These are phyloP conservation scores for Plasmopara halstedii DNA, from an alignment of 352 stramenopile species.

Conservation along the genomic window DNA sequence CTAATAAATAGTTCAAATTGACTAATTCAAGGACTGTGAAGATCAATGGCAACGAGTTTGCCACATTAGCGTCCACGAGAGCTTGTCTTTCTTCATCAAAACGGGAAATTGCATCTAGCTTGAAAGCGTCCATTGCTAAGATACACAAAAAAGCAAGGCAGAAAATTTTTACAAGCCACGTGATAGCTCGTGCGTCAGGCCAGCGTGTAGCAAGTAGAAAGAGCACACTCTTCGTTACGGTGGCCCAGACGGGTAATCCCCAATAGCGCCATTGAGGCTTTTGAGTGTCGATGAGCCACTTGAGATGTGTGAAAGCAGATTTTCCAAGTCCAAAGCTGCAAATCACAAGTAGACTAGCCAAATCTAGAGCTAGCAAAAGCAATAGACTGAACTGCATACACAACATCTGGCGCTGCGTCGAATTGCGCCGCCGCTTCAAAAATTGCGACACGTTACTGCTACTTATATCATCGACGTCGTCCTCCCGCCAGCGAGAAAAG, in stretches of 20 bases:
- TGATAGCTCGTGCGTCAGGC: constrained; percentile 28
- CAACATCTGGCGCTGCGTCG: constrained; percentile 42
- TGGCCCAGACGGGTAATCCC: constrained; percentile 59
- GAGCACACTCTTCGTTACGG: constrained; percentile 48
- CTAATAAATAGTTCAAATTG: constrained; percentile 60
- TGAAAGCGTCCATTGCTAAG: constrained; percentile 67
- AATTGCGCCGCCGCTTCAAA: constrained; percentile 14
- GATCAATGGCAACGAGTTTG: constrained; percentile 76
- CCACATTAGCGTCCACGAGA: constrained; percentile 64
- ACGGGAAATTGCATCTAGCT: constrained; percentile 55
- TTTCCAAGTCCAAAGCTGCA: constrained; percentile 44
- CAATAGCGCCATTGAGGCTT: constrained; percentile 63
- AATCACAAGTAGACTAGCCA: constrained; percentile 44
- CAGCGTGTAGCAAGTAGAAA: constrained; percentile 47
- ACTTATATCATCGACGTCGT: constrained; percentile 20
- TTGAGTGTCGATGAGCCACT: constrained; percentile 43
- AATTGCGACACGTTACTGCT: constrained; percentile 2
- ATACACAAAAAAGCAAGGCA: constrained; percentile 50
- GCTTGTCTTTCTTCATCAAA: constrained; percentile 41
- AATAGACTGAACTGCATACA: constrained; percentile 66
- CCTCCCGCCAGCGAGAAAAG: constrained; percentile 44
- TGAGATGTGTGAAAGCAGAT: constrained; percentile 21
- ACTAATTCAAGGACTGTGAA: constrained; percentile 81
- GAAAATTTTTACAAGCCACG: constrained; percentile 42
- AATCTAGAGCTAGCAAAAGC: constrained; percentile 41